These are phyloP conservation scores for Trypanosoma cruzi DNA, from an alignment of 208 protist genomes.

Conservation along the genomic window DNA sequence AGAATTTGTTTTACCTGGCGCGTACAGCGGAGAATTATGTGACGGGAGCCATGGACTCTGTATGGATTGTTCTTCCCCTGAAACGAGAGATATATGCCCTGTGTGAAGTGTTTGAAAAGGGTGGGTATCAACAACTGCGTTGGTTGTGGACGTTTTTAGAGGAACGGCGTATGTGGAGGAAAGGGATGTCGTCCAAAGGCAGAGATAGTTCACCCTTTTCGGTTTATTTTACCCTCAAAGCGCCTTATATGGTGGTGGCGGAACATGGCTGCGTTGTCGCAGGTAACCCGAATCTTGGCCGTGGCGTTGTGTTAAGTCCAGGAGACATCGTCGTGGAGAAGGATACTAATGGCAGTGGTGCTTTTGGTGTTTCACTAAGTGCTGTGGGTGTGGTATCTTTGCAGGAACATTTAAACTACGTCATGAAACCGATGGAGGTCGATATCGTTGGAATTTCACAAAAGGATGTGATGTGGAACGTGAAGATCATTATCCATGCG, in stretches of 20 bases:
- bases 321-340: slow-evolving; percentile 27
- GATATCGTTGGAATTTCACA: slow-evolving; percentile 2
- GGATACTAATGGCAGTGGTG: background rate
- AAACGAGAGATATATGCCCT: slow-evolving; percentile 26
- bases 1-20: slow-evolving; percentile 8
- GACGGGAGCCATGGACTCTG: slow-evolving; percentile 3
- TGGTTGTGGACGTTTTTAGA: slow-evolving; percentile 35
- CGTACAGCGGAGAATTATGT: background rate
- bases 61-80: slow-evolving; percentile 42
- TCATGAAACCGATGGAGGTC: slow-evolving; percentile 24
- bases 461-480: slow-evolving; percentile 3
- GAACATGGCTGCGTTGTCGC: slow-evolving; percentile 30
- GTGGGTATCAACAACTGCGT: slow-evolving; percentile 8
- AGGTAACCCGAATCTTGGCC: slow-evolving; percentile 16
- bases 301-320: slow-evolving; percentile 34
- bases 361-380: slow-evolving; percentile 10
- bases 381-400: slow-evolving; percentile 8
- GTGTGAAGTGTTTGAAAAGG: slow-evolving; percentile 2
- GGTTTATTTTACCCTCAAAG: slow-evolving; percentile 22
- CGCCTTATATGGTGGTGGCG: slow-evolving; percentile 34
- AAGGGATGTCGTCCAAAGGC: background rate
- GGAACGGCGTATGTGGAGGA: slow-evolving; percentile 23
- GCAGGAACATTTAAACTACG: slow-evolving; percentile 4
- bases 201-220: background rate
- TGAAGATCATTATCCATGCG: slow-evolving; percentile 28